Conservation (phyloP, 2,329 filamentous ascomycete genomes). For the Chaetomiaceae sp. region DNA sequence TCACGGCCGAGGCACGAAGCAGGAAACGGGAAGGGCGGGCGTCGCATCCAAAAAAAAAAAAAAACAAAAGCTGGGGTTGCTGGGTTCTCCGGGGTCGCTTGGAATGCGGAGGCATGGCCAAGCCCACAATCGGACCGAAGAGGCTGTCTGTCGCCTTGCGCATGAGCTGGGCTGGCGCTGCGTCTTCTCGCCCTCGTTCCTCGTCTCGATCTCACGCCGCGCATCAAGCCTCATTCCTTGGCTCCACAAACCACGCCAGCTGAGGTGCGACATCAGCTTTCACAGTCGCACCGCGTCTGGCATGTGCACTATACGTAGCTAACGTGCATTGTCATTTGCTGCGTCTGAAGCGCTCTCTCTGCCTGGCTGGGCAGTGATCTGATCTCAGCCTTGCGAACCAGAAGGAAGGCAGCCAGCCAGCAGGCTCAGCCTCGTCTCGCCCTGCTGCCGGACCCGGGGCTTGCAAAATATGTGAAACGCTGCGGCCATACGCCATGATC, state of each 20-base stretch:
- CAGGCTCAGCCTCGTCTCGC: background rate
- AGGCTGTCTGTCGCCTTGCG: constrained; percentile 21
- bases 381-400: no score
- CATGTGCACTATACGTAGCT: no score
- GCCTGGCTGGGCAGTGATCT: no score
- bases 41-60: constrained; percentile 2
- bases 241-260: constrained; percentile 1
- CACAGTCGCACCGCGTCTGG: background rate
- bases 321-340: no score
- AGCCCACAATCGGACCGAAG: constrained; percentile 26
- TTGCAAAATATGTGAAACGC: background rate
- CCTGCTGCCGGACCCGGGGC: background rate
- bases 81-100: constrained; percentile 10
- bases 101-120: constrained; percentile 24
- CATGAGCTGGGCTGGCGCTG: no score
- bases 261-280: constrained; percentile 5
- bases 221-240: constrained; percentile 15
- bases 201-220: no score
- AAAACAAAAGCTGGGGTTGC: constrained; percentile 5
- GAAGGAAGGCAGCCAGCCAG: no score
- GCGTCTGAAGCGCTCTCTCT: no score
- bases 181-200: background rate
- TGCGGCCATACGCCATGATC: no score
- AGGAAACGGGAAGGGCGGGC: constrained; percentile 4
- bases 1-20: no score